Evolutionary conservation across 1,139 yeast genomes (phyloP), one percentile per base, ranked within the genome.

Genomic region (Pichia sp.): DNA sequence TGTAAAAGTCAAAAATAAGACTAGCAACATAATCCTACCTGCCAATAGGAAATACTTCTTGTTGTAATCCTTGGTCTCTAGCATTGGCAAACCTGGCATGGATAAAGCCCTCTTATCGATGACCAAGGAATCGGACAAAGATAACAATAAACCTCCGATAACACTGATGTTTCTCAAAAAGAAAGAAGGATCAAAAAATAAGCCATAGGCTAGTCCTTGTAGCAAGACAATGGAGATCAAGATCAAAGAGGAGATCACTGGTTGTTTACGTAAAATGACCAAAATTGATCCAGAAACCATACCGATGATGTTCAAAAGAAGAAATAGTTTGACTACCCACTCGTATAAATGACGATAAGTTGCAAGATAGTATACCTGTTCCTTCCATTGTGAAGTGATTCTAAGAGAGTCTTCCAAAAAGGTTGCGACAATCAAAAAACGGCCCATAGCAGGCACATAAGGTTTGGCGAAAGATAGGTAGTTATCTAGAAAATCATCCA

Each of bases 351-450:
- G 89, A 65, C 96, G 83, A 72, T 84, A 87, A 61, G 81, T 81
- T 74, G 88, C 80, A 62, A 93, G 76, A 68, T 87, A 93, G 66
- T 82, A 85, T 30, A 89, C 89, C 70, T 93, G 99, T 64, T 90
- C 96, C 34, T 78, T 70, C 98, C 98, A 93, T 70, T 91, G 98
- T 16, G 90, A 75, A 55, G 84, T 66, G 63, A 93, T 88, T 68
- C 99, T 79, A 54, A 86, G 68, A 1, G 96, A 82, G 66, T 93
- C 99, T 70, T 93, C 99, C 62, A 83, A 81, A 67, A 91, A 93
- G 1, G 99, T 93, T 49, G 96, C 96, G 55, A 93, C 96, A 60
- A 93, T 90, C 62, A 91, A 80, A 56, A 88, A 83, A 54, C 99
- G 78, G 28, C 97, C 98, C 60, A 93, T 79, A 23, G 85, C 83